Evolutionary conservation across 192 early-diverging fungal species (phyloP), one percentile per base, ranked within the genome.

Genomic region (Jimgerdemannia lactiflua): DNA sequence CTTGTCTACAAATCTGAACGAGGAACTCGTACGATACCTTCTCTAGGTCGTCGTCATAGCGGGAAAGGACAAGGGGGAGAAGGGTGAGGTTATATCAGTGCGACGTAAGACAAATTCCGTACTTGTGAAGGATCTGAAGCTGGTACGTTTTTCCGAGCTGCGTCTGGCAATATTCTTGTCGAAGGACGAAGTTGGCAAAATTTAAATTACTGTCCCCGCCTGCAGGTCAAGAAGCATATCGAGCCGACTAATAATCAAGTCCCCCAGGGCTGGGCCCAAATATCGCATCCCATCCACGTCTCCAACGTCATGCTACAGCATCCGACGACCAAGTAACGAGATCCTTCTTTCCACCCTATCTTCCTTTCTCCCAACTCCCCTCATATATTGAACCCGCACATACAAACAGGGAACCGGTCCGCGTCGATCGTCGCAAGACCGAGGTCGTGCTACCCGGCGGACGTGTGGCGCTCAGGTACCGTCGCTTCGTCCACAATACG

Each of bases 221-320:
- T 66, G 43, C 65, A 81, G 80, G 71, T 75, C 63, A 83, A 83
- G 70, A 83, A 83, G 40, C 81, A 83, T 83, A 9, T 75, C 77
- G 63, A 77, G 74, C 49, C 81, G 79, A 63, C 78, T 75, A 8
- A 71, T 68, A 29, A 29, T 29, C 29, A 29, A 20, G 81, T 78
- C 10, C 81, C 81, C 64, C 78, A 83, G 40, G 81, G 81, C 65
- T 79, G 77, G 39, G 72, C 79, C 70, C 64, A 78, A 73, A 76
- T 74, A 71, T 71, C 81, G 64, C 71, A 71, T 74, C 75, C 84
- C 54, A 86, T 86, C 71, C 84, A 86, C 74, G 59, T 84, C 59
- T 84, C 84, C 18, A 86, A 86, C 74, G 80, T 86, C 43, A 79
- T 82, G 78, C 78, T 84, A 19, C 65, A 83, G 43, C 75, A 86